A percentile compares a stretch with the other conserved stretches of the same genome.
These are phyloP conservation scores for Vanrija humicola DNA, from an alignment of 1,284 basidiomycete species.

Conservation along the genomic window DNA sequence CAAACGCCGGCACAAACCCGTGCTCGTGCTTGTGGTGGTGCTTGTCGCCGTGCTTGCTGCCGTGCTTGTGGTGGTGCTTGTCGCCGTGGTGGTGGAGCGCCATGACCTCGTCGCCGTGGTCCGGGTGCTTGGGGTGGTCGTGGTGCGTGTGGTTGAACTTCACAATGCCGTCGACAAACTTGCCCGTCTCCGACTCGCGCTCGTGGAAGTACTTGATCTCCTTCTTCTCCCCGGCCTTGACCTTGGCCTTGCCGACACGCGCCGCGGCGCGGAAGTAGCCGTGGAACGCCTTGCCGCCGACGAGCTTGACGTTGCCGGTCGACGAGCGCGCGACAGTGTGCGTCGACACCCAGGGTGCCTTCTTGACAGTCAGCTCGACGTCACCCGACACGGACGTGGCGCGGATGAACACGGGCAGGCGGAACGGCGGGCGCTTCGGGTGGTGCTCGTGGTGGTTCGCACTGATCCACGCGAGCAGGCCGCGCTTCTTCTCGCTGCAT, in stretches of 20 bases:
- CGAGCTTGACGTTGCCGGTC: constrained; percentile 48
- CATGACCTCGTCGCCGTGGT: background rate
- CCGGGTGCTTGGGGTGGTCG: background rate
- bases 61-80: background rate
- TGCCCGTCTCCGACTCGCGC: constrained; percentile 17
- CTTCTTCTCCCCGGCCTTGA: constrained; percentile 23
- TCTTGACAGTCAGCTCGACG: constrained; percentile 22
- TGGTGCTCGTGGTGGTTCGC: background rate
- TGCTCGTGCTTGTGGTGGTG: background rate
- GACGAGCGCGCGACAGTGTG: constrained; percentile 49
- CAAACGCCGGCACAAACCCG: background rate
- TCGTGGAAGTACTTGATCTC: constrained; percentile 21
- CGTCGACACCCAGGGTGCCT: constrained; percentile 29
- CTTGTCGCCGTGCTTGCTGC: background rate
- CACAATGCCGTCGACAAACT: constrained; percentile 26
- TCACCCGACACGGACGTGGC: constrained; percentile 26
- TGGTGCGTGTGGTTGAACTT: constrained; percentile 4
- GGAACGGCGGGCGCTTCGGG: constrained; percentile 7
- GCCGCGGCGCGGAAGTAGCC: constrained; percentile 27
- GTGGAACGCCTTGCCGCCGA: constrained; percentile 16
- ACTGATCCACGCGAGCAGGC: background rate
- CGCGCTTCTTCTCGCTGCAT: background rate
- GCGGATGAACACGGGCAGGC: constrained; percentile 24
- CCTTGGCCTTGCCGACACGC: constrained; percentile 18
- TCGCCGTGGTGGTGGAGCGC: background rate